Percentiles rank a stretch among this genome's conserved stretches.
Evolutionary conservation across 257 asterid species (phyloP).

Genomic region (Perilla frutescens): DNA sequence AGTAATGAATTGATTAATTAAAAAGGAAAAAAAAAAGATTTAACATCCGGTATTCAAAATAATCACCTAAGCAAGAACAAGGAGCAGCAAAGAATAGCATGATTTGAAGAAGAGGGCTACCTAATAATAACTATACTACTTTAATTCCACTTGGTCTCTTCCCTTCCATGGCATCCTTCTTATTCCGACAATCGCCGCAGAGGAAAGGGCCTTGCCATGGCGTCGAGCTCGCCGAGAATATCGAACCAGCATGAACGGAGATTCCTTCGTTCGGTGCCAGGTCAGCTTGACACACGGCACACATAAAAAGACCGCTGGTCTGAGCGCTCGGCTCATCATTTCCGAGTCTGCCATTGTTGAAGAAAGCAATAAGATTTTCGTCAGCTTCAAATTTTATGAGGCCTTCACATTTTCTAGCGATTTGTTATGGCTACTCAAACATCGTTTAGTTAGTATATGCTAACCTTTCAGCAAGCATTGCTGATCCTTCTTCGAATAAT

Average conservation of each 20-base stretch:
- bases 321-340: slow-evolving; percentile 52
- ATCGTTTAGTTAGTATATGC: background rate
- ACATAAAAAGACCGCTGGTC: slow-evolving; percentile 55
- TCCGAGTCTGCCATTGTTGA: slow-evolving; percentile 59
- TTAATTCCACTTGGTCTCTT: slow-evolving; percentile 48
- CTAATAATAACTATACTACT: slow-evolving; percentile 28
- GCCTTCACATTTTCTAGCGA: background rate
- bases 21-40: slow-evolving; percentile 15
- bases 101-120: slow-evolving; percentile 1
- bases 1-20: background rate
- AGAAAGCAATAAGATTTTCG: background rate
- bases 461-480: slow-evolving; percentile 96
- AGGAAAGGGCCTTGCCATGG: slow-evolving; percentile 97
- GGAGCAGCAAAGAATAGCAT: background rate
- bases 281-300: slow-evolving; percentile 76
- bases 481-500: slow-evolving; percentile 86
- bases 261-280: slow-evolving; percentile 78
- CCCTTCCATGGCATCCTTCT: slow-evolving; percentile 88
- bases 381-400: background rate
- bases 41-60: slow-evolving; percentile 20
- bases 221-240: slow-evolving; percentile 70
- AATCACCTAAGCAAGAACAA: slow-evolving; percentile 18
- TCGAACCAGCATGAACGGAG: slow-evolving; percentile 82
- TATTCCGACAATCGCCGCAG: slow-evolving; percentile 68
- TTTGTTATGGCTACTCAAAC: too few species aligned